A percentile compares a stretch with the other conserved stretches of the same genome.
Conservation (phyloP, 768 basidiomycete genomes). For the Kwoniella dendrophila region DNA sequence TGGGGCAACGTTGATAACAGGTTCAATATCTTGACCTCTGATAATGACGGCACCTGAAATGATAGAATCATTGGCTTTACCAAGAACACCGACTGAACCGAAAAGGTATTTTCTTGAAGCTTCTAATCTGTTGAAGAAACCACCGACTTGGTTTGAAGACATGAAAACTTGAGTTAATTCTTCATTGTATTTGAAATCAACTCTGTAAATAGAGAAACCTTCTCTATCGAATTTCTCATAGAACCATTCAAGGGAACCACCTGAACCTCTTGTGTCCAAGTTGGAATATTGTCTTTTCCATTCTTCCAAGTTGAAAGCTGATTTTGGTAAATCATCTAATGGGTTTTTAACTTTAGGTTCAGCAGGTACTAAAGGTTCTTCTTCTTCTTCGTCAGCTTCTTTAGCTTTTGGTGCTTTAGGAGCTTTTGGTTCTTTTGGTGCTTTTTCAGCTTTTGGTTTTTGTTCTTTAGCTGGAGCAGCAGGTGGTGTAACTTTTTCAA, state of each 20-base stretch:
- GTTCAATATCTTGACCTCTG: slow-evolving; percentile 65
- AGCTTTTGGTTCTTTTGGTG: slow-evolving; percentile 43
- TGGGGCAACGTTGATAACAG: slow-evolving; percentile 50
- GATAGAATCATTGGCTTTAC: slow-evolving; percentile 71
- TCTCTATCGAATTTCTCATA: slow-evolving; percentile 89
- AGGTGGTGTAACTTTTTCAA: slow-evolving; percentile 71
- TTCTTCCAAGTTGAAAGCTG: slow-evolving; percentile 63
- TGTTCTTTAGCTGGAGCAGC: slow-evolving; percentile 73
- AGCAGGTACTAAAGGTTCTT: slow-evolving; percentile 69
- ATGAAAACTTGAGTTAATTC: slow-evolving; percentile 91
- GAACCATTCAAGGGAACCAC: slow-evolving; percentile 92
- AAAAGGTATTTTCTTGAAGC: slow-evolving; percentile 96
- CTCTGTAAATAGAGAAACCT: slow-evolving; percentile 87
- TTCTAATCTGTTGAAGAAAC: slow-evolving; percentile 96
- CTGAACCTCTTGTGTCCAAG: slow-evolving; percentile 77
- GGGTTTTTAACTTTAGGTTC: slow-evolving; percentile 95
- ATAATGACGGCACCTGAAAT: slow-evolving; percentile 80
- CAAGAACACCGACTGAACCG: slow-evolving; percentile 88
- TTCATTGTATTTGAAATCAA: slow-evolving; percentile 95
- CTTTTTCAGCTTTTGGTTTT: slow-evolving; percentile 49
- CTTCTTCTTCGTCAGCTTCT: slow-evolving; percentile 66
- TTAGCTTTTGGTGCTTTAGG: slow-evolving; percentile 55
- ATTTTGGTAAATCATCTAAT: slow-evolving; percentile 79
- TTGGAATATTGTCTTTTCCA: slow-evolving; percentile 99
- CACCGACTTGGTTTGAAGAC: slow-evolving; percentile 87